A percentile compares a stretch with the other conserved stretches of the same genome.
These are phyloP conservation scores for Quercus glauca DNA, from an alignment of 306 rosid species.

Conservation along the genomic window DNA sequence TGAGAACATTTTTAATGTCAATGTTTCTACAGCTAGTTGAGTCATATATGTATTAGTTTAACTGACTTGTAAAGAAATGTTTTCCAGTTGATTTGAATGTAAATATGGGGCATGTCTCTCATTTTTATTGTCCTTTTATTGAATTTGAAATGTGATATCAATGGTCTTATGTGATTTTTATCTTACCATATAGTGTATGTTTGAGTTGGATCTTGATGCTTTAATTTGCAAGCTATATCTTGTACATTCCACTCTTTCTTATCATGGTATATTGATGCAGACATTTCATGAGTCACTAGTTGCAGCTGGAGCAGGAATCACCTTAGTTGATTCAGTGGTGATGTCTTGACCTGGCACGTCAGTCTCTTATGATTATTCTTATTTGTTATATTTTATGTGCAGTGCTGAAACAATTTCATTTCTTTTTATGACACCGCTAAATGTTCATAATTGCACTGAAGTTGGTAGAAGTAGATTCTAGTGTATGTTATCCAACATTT, in stretches of 20 bases:
- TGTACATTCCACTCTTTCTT: slow-evolving; percentile 15
- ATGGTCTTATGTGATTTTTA: neutral
- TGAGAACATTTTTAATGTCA: too few relatives aligned
- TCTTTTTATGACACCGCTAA: too few relatives aligned
- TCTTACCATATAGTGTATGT: neutral
- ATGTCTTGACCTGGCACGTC: slow-evolving; percentile 59
- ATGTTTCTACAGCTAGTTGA: too few relatives aligned
- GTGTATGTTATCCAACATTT: too few relatives aligned
- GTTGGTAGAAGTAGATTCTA: too few relatives aligned
- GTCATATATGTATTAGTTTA: too few relatives aligned
- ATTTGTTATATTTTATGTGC: too few relatives aligned
- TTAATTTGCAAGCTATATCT: neutral
- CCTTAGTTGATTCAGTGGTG: slow-evolving; percentile 94
- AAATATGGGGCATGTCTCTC: too few relatives aligned
- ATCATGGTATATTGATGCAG: slow-evolving; percentile 57
- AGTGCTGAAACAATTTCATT: too few relatives aligned
- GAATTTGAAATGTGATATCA: neutral
- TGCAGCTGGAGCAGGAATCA: slow-evolving; percentile 90
- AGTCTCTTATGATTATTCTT: slow-evolving; percentile 42
- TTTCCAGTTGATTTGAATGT: too few relatives aligned
- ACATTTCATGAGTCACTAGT: slow-evolving; percentile 74
- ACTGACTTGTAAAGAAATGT: too few relatives aligned
- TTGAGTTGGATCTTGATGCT: neutral
- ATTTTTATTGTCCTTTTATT: neutral
- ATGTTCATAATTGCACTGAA: too few relatives aligned